These are phyloP conservation scores for Suhomyces guaymorum DNA, from an alignment of 1,139 yeast species.

Conservation along the genomic window DNA sequence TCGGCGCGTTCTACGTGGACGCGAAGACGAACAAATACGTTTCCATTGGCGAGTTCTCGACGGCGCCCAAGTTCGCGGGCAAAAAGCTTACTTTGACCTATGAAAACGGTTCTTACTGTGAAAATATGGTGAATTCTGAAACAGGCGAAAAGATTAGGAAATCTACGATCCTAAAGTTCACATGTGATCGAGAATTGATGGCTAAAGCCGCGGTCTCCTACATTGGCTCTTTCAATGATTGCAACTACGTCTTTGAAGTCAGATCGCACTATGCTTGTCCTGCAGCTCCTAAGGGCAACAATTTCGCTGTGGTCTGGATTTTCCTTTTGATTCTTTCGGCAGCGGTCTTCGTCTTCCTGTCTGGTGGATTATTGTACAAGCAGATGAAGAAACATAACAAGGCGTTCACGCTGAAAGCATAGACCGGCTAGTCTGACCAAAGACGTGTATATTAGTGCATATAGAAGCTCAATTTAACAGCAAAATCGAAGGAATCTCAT, in stretches of 20 bases:
- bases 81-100: constrained; percentile 71
- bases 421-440: neutral
- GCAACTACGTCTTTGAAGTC: constrained; percentile 83
- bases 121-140: constrained; percentile 28
- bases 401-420: constrained; percentile 8
- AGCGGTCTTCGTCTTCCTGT: constrained; percentile 54
- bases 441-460: constrained; percentile 1
- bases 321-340: constrained; percentile 54
- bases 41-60: constrained; percentile 66
- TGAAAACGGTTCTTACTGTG: constrained; percentile 70
- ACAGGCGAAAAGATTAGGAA: constrained; percentile 50
- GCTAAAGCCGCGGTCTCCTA: constrained; percentile 67
- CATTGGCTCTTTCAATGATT: constrained; percentile 71
- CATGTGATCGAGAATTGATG: constrained; percentile 76
- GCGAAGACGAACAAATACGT: constrained; percentile 47
- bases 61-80: constrained; percentile 68
- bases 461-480: neutral
- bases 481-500: too few species aligned
- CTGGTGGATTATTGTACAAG: constrained; percentile 56
- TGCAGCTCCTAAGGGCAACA: constrained; percentile 61
- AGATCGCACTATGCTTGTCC: constrained; percentile 89
- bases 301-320: constrained; percentile 61
- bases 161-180: constrained; percentile 69
- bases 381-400: constrained; percentile 13
- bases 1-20: constrained; percentile 72